A percentile compares a stretch with the other conserved stretches of the same genome.
Conservation (phyloP, 2,329 filamentous ascomycete genomes). For the Fusarium duplospermum region DNA sequence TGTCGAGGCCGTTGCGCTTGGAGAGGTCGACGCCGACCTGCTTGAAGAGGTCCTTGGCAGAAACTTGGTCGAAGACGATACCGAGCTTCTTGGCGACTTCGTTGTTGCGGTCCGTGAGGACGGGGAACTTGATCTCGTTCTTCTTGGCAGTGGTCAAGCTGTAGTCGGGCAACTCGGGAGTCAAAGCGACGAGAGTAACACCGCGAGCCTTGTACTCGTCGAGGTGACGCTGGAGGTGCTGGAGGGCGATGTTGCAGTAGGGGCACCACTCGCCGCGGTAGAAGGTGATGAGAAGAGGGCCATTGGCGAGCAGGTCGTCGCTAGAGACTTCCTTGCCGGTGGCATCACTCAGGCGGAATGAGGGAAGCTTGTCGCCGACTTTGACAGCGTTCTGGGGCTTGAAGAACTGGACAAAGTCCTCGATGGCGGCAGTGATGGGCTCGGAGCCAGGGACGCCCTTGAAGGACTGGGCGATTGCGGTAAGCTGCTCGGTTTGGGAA, state of each 20-base stretch:
- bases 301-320: constrained; percentile 45
- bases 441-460: constrained; percentile 6
- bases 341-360: constrained; percentile 51
- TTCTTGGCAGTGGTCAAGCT: constrained; percentile 54
- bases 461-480: constrained; percentile 8
- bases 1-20: constrained; percentile 52
- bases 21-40: constrained; percentile 47
- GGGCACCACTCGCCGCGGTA: constrained; percentile 61
- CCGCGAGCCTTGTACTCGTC: constrained; percentile 50
- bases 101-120: constrained; percentile 54
- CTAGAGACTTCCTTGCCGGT: constrained; percentile 48
- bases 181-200: constrained; percentile 56
- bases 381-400: constrained; percentile 46
- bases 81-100: constrained; percentile 51
- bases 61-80: constrained; percentile 50
- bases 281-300: constrained; percentile 56
- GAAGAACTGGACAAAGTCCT: constrained; percentile 30
- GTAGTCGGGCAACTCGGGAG: constrained; percentile 54
- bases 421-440: constrained; percentile 3
- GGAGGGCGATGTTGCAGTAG: constrained; percentile 56
- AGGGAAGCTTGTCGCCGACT: constrained; percentile 48
- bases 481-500: constrained; percentile 1
- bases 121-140: constrained; percentile 53
- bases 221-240: constrained; percentile 50
- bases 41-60: constrained; percentile 40